Conservation (phyloP, 805 yeast species). For the Kuraishia piskuri region DNA sequence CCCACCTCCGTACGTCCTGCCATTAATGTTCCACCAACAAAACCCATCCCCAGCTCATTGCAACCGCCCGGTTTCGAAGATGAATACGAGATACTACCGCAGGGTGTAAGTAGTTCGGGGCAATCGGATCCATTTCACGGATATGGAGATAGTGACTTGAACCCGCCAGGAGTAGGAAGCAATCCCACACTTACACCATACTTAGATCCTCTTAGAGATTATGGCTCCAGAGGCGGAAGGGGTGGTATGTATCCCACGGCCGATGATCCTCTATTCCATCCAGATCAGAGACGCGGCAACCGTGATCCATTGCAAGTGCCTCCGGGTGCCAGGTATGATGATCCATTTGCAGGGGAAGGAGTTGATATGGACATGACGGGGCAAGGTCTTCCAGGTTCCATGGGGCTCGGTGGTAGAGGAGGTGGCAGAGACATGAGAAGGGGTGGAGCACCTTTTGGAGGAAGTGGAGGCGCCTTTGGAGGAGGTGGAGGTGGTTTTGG, state of each 20-base stretch:
- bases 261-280: conserved; percentile 39
- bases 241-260: conserved; percentile 51
- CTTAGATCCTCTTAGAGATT: conserved; percentile 28
- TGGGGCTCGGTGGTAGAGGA: conserved; percentile 14
- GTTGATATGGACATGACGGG: conserved; percentile 35
- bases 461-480: conserved; percentile 7
- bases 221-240: conserved; percentile 7
- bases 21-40: not conserved
- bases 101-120: not conserved
- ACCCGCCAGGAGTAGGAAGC: conserved; percentile 33
- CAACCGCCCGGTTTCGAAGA: conserved; percentile 44
- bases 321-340: conserved; percentile 44
- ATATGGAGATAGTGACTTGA: conserved; percentile 39
- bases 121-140: not conserved
- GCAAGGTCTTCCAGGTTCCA: conserved; percentile 33
- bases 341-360: conserved; percentile 38
- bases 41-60: conserved; percentile 17
- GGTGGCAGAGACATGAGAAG: conserved; percentile 1
- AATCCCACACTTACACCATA: conserved; percentile 35
- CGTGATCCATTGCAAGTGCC: conserved; percentile 18
- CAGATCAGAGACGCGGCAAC: not conserved
- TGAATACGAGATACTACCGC: conserved; percentile 31
- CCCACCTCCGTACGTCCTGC: not conserved
- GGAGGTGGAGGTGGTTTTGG: conserved; percentile 9
- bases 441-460: conserved; percentile 3